Evolutionary conservation across 176 grass and related monocot species (phyloP).

Genomic region (Carex scoparia): DNA sequence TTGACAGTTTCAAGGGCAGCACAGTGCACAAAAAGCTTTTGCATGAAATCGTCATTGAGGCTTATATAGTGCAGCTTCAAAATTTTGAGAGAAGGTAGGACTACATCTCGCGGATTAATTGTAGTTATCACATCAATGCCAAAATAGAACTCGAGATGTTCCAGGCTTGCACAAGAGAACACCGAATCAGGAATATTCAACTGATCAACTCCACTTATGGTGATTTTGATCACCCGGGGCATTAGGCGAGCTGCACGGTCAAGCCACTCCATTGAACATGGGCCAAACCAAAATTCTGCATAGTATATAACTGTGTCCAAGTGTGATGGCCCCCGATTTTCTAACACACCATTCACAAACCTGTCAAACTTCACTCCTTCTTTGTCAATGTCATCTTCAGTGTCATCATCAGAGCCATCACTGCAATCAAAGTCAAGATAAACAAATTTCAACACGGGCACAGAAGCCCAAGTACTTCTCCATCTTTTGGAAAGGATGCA

Average conservation of each 20-base stretch:
- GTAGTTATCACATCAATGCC: background rate
- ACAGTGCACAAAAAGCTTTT: background rate
- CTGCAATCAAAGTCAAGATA: background rate
- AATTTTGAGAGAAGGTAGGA: background rate
- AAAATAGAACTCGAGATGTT: background rate
- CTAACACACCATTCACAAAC: background rate
- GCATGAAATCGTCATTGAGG: background rate
- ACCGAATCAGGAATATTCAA: background rate
- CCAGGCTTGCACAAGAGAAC: background rate
- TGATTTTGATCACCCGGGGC: background rate
- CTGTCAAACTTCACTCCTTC: too few species aligned
- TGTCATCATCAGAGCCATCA: background rate
- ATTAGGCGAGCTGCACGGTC: background rate
- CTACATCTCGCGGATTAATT: background rate
- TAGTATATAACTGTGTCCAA: background rate
- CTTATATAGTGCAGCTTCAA: background rate
- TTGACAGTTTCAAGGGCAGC: background rate
- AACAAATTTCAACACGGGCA: background rate
- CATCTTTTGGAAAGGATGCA: background rate
- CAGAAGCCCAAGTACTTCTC: background rate
- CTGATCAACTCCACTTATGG: fast-evolving
- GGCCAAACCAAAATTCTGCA: background rate
- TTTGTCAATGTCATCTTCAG: too few species aligned
- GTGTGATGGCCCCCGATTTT: background rate
- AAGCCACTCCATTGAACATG: background rate